A percentile compares a stretch with the other conserved stretches of the same genome.
Conservation (phyloP, 2,329 filamentous ascomycete genomes). For the Gremmenia infestans region DNA sequence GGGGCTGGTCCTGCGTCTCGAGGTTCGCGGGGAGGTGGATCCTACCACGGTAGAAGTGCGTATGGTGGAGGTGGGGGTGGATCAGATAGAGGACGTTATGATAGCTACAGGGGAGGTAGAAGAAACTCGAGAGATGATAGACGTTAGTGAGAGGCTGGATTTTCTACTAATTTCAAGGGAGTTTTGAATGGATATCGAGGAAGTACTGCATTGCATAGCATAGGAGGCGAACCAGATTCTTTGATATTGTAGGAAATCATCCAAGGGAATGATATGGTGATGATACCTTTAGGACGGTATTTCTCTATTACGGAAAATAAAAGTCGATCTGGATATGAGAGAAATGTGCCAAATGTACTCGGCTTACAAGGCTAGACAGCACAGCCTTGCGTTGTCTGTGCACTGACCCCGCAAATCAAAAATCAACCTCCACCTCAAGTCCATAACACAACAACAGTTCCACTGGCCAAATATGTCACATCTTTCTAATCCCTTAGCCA, state of each 20-base stretch:
- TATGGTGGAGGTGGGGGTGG: not conserved
- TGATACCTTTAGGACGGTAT: not conserved
- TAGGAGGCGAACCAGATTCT: not conserved
- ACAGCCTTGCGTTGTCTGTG: not conserved
- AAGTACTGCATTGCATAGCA: not conserved
- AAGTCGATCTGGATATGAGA: not conserved
- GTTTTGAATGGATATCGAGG: not conserved
- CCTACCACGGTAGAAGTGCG: conserved; percentile 1
- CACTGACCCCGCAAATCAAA: not conserved
- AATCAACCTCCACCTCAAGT: not conserved
- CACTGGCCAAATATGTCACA: conserved; percentile 43
- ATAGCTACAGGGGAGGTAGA: conserved; percentile 12
- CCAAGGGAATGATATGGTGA: not conserved
- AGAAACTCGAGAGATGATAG: conserved; percentile 17
- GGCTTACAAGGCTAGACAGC: not conserved
- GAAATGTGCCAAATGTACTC: too few relatives aligned
- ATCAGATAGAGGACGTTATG: conserved; percentile 6
- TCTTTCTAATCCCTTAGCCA: conserved; percentile 68
- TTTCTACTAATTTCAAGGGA: not conserved
- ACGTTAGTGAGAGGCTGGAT: conserved; percentile 8
- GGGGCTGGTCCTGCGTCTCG: conserved; percentile 28
- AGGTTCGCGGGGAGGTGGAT: conserved; percentile 14
- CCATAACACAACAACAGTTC: not conserved
- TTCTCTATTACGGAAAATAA: not conserved
- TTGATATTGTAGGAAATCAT: not conserved